These are phyloP conservation scores for Evernia prunastri DNA, from an alignment of 495 filamentous ascomycete species.

Conservation along the genomic window DNA sequence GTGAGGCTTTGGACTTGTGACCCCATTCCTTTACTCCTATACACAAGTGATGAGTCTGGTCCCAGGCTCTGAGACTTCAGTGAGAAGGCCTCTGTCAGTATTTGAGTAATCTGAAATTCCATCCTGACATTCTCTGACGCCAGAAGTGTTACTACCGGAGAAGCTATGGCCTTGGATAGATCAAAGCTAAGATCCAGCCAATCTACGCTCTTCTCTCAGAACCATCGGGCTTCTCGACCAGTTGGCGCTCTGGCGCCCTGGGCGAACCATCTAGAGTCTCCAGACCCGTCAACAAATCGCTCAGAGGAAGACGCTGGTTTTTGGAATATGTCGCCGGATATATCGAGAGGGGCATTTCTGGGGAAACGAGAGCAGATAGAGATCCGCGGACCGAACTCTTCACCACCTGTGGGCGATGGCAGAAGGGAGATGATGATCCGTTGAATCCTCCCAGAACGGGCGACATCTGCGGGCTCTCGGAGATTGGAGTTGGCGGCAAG, in stretches of 20 bases:
- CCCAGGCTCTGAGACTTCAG: too few species aligned
- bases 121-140: too few species aligned
- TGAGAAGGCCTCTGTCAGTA: too few species aligned
- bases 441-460: conserved; percentile 7
- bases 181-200: too few species aligned
- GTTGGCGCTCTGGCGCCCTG: background rate
- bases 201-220: background rate
- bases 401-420: background rate
- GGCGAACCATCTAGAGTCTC: background rate
- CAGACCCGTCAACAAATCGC: background rate
- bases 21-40: too few species aligned
- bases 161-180: too few species aligned
- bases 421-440: background rate
- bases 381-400: background rate
- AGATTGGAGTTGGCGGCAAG: conserved; percentile 18
- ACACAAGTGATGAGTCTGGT: too few species aligned
- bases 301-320: background rate
- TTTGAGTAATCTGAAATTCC: too few species aligned
- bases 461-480: conserved; percentile 14
- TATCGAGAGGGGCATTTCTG: background rate
- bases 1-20: too few species aligned
- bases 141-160: too few species aligned
- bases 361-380: background rate
- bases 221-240: background rate
- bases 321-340: background rate